Evolutionary conservation across 495 filamentous ascomycete genomes (phyloP).

Genomic region (Penicillium alfredii): DNA sequence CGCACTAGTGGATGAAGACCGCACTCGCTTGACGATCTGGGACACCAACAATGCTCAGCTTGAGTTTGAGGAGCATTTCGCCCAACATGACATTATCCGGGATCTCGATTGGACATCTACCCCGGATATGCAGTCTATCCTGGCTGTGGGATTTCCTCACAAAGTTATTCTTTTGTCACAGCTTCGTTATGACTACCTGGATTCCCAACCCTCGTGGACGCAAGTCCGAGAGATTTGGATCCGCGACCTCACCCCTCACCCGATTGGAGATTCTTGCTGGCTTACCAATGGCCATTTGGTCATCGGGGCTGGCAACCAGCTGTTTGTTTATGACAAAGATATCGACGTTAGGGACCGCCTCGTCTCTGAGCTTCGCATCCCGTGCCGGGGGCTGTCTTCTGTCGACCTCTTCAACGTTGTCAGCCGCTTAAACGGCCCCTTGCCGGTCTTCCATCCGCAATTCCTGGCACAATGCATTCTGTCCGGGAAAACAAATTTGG

Average conservation of each 20-base stretch:
- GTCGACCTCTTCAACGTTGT: conserved; percentile 76
- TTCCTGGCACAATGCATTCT: conserved; percentile 86
- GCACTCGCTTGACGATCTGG: conserved; percentile 86
- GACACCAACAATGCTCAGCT: conserved; percentile 75
- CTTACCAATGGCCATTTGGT: conserved; percentile 75
- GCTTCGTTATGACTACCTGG: conserved; percentile 89
- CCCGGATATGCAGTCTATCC: conserved; percentile 81
- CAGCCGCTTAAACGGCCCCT: conserved; percentile 73
- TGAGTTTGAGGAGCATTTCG: conserved; percentile 72
- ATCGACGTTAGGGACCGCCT: conserved; percentile 60
- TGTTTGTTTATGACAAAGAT: conserved; percentile 79
- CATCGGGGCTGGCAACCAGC: conserved; percentile 84
- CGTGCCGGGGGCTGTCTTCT: conserved; percentile 41
- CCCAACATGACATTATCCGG: conserved; percentile 65
- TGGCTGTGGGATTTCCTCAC: conserved; percentile 86
- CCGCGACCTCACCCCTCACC: conserved; percentile 77
- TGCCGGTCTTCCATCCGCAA: conserved; percentile 92
- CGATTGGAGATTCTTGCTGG: conserved; percentile 92
- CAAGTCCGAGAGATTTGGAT: conserved; percentile 76
- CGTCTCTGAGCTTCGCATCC: conserved; percentile 58
- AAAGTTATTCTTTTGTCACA: conserved; percentile 81
- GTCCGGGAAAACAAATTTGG: conserved; percentile 65
- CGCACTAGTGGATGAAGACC: conserved; percentile 66
- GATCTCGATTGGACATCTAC: conserved; percentile 96
- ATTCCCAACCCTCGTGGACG: conserved; percentile 86